phyloP scores from a whole-genome alignment of 73 alveolate species.

The Paramecium biaurelia region DNA sequence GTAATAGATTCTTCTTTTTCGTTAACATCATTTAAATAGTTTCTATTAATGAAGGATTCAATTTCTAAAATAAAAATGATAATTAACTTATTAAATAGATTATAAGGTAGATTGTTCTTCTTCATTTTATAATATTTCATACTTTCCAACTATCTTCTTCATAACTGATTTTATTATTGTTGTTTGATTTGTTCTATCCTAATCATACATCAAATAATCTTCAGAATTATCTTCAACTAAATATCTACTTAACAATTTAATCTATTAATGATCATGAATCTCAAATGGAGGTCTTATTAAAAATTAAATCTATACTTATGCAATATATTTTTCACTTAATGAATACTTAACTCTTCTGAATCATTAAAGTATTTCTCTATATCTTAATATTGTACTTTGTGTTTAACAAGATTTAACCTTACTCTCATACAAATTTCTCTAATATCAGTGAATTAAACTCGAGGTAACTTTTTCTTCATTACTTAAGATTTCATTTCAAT shows the following conservation, averaged over 20 bases:
- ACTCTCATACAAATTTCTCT: background rate
- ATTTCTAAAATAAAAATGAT: background rate
- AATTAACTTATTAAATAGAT: background rate
- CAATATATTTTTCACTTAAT: background rate
- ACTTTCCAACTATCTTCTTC: conserved; percentile 24
- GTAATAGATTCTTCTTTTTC: background rate
- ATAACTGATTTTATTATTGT: background rate
- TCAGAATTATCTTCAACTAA: conserved; percentile 36
- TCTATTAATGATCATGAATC: background rate
- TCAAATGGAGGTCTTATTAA: background rate
- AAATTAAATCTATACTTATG: background rate
- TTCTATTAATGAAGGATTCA: conserved; percentile 24
- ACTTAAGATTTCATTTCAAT: background rate
- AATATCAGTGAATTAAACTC: conserved; percentile 5
- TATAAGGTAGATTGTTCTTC: background rate
- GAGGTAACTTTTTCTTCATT: background rate
- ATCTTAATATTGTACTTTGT: background rate
- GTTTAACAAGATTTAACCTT: background rate
- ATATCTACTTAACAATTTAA: background rate
- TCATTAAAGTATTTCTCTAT: background rate
- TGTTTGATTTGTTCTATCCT: background rate
- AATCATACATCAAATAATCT: conserved; percentile 37
- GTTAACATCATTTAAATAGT: conserved; percentile 24
- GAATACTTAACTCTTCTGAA: background rate
- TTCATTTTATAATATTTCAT: background rate